Percentiles rank a stretch among this genome's conserved stretches.
phyloP scores from a whole-genome alignment of 179 eudicot species.

The Pouteria campechiana region DNA sequence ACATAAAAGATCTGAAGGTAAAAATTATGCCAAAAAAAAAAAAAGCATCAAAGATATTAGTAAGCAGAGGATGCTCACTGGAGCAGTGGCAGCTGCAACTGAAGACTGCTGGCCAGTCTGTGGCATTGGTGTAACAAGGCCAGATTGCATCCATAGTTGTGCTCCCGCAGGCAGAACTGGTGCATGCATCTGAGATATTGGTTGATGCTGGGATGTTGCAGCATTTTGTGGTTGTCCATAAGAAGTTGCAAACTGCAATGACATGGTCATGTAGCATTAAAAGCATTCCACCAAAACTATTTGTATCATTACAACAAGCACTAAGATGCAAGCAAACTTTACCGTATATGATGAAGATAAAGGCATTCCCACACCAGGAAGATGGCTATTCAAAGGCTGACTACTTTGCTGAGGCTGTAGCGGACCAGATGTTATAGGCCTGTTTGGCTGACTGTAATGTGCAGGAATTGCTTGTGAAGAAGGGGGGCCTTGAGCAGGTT shows the following conservation, averaged over 20 bases:
- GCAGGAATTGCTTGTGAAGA: conserved; percentile 45
- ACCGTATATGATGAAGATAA: conserved; percentile 67
- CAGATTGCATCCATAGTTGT: conserved; percentile 69
- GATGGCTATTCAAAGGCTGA: conserved; percentile 28
- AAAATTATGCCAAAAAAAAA: neutral
- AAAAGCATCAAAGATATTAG: neutral
- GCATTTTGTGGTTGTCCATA: conserved; percentile 27
- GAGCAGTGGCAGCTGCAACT: conserved; percentile 15
- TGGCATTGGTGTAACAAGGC: conserved; percentile 40
- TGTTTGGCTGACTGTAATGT: conserved; percentile 48
- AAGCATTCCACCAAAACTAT: neutral
- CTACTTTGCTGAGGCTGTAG: conserved; percentile 41
- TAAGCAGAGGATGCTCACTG: conserved; percentile 23
- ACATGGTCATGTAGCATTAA: neutral
- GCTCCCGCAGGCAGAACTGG: conserved; percentile 39
- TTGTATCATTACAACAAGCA: conserved; percentile 1
- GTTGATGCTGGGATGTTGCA: conserved; percentile 48
- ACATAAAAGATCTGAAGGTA: neutral
- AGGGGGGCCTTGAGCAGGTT: conserved; percentile 27
- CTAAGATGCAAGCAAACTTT: conserved; percentile 13
- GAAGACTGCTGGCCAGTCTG: conserved; percentile 54
- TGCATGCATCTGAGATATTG: conserved; percentile 41
- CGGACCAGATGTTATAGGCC: conserved; percentile 44
- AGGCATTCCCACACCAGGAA: conserved; percentile 42
- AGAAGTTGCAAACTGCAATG: conserved; percentile 23